A percentile compares a stretch with the other conserved stretches of the same genome.
These are phyloP conservation scores for Aureobasidium sp. DNA, from an alignment of 2,329 filamentous ascomycete species.

Conservation along the genomic window DNA sequence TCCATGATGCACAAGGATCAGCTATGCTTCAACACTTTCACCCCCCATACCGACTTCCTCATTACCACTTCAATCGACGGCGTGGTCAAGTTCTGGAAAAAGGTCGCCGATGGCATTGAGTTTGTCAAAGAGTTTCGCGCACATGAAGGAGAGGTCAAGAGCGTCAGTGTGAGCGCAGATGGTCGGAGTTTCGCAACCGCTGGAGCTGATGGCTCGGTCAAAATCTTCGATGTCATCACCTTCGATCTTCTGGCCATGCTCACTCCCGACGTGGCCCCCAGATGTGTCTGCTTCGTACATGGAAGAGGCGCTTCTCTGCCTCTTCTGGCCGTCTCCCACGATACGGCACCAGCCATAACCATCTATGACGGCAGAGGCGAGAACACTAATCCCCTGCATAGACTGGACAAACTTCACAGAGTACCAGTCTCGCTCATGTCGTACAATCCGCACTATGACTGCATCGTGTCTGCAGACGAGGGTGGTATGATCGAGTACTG, in stretches of 20 bases:
- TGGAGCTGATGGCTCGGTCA: constrained; percentile 69
- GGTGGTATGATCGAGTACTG: constrained; percentile 96
- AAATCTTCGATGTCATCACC: constrained; percentile 64
- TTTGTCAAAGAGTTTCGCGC: constrained; percentile 98
- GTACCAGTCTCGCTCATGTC: constrained; percentile 75
- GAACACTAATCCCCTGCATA: constrained; percentile 66
- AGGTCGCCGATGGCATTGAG: constrained; percentile 80
- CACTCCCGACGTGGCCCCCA: constrained; percentile 66
- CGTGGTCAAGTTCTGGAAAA: constrained; percentile 99
- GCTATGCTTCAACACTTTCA: constrained; percentile 78
- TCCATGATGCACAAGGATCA: constrained; percentile 99
- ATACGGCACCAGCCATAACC: constrained; percentile 62
- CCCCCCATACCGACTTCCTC: constrained; percentile 85
- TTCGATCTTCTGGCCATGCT: constrained; percentile 74
- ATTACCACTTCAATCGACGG: constrained; percentile 92
- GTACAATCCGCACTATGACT: constrained; percentile 84
- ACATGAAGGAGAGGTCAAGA: constrained; percentile 75
- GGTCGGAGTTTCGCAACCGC: constrained; percentile 90
- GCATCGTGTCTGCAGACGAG: constrained; percentile 82
- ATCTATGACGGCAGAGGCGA: constrained; percentile 90
- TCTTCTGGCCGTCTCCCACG: constrained; percentile 74
- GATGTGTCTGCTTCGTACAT: constrained; percentile 87
- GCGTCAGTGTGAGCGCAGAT: constrained; percentile 79
- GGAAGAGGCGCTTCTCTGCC: constrained; percentile 80
- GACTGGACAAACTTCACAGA: constrained; percentile 71